These are phyloP conservation scores for Teratosphaeria epicoccoides DNA, from an alignment of 2,329 filamentous ascomycete species.

Conservation along the genomic window DNA sequence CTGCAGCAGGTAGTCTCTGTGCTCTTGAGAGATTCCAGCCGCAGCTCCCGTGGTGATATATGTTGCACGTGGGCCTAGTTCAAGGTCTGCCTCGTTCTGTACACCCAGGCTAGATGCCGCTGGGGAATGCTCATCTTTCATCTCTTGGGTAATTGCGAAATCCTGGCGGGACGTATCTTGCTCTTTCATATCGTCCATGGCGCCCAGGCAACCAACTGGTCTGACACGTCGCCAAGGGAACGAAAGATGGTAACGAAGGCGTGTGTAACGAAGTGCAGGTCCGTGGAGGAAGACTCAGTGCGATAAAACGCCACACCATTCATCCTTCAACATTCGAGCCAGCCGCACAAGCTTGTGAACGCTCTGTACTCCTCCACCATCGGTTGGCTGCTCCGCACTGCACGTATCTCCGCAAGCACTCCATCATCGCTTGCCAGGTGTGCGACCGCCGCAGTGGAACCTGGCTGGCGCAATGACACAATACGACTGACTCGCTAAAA, in stretches of 20 bases:
- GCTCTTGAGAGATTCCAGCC: slow-evolving; percentile 32
- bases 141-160: neutral
- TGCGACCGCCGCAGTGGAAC: neutral
- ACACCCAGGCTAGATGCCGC: neutral
- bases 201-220: neutral
- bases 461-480: neutral
- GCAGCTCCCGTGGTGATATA: slow-evolving; percentile 17
- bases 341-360: neutral
- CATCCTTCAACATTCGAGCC: neutral
- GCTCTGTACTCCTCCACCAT: neutral
- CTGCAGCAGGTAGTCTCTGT: slow-evolving; percentile 41
- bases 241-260: no score
- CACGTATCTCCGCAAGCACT: neutral
- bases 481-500: neutral
- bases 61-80: slow-evolving; percentile 17
- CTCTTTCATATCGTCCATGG: slow-evolving; percentile 3
- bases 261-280: neutral
- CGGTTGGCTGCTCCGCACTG: neutral
- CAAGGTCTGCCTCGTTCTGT: slow-evolving; percentile 7
- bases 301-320: neutral
- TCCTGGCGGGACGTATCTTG: slow-evolving; percentile 2
- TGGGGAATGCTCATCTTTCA: neutral
- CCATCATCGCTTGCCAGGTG: neutral
- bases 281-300: neutral
- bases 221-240: neutral